These are phyloP conservation scores for Corylus heterophylla DNA, from an alignment of 306 rosid genomes.

Conservation along the genomic window DNA sequence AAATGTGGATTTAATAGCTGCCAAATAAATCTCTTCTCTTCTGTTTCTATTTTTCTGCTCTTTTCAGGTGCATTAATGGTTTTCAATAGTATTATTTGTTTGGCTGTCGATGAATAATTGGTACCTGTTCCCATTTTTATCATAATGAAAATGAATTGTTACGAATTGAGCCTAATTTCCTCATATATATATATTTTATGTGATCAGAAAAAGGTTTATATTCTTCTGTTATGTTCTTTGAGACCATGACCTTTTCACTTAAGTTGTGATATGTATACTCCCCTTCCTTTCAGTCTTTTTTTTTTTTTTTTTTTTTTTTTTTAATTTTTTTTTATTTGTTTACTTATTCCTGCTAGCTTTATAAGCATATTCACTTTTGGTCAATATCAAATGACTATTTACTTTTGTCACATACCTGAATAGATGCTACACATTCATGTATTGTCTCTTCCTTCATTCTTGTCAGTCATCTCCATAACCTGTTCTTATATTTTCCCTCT, in stretches of 20 bases:
- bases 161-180: neutral
- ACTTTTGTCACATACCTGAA: neutral
- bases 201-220: neutral
- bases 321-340: neutral
- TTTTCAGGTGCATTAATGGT: neutral
- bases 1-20: neutral
- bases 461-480: neutral
- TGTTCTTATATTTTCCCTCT: neutral
- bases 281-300: neutral
- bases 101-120: neutral
- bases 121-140: neutral
- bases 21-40: neutral
- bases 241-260: neutral
- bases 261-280: neutral
- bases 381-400: neutral
- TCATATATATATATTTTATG: neutral
- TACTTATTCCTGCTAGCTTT: neutral
- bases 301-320: neutral
- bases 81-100: neutral
- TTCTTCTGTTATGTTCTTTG: neutral
- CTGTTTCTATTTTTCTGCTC: neutral
- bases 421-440: neutral
- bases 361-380: neutral
- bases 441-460: neutral
- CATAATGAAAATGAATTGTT: neutral